Evolutionary conservation across 768 basidiomycete species (phyloP).

Genomic region (Strobilomyces dryophilus): DNA sequence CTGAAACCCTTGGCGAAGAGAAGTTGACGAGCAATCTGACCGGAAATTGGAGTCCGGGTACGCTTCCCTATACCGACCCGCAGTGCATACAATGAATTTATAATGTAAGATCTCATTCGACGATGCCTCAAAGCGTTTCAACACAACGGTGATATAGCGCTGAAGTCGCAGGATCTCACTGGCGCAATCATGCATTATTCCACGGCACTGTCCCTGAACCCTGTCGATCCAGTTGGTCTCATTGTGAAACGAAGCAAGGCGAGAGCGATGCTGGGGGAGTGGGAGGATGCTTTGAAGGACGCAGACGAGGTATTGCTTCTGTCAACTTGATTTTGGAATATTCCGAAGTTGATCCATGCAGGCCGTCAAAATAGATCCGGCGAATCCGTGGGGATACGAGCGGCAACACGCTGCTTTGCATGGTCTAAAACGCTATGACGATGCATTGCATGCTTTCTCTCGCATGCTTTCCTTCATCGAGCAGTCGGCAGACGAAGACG

Average conservation of each 20-base stretch:
- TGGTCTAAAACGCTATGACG: background rate
- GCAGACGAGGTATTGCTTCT: background rate
- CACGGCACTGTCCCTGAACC: background rate
- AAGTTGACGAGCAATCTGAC: background rate
- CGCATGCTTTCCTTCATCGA: slow-evolving; percentile 3
- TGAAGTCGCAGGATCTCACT: background rate
- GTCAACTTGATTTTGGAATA: accelerated
- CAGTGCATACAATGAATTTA: background rate
- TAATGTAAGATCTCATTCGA: background rate
- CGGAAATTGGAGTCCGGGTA: background rate
- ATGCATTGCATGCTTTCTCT: background rate
- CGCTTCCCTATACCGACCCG: background rate
- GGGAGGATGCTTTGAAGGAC: background rate
- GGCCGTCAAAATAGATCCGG: slow-evolving; percentile 5
- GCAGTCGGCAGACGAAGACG: background rate
- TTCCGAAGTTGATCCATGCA: background rate
- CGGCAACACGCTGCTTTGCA: slow-evolving; percentile 2
- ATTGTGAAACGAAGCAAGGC: slow-evolving; percentile 9
- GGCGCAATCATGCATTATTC: slow-evolving; percentile 1
- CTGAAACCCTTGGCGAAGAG: background rate
- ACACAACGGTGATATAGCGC: background rate
- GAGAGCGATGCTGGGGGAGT: background rate
- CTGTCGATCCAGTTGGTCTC: background rate
- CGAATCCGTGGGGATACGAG: slow-evolving; percentile 7
- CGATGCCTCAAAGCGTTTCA: background rate